A percentile compares a stretch with the other conserved stretches of the same genome.
These are phyloP conservation scores for Vigna unguiculata DNA, from an alignment of 306 rosid genomes.

Conservation along the genomic window DNA sequence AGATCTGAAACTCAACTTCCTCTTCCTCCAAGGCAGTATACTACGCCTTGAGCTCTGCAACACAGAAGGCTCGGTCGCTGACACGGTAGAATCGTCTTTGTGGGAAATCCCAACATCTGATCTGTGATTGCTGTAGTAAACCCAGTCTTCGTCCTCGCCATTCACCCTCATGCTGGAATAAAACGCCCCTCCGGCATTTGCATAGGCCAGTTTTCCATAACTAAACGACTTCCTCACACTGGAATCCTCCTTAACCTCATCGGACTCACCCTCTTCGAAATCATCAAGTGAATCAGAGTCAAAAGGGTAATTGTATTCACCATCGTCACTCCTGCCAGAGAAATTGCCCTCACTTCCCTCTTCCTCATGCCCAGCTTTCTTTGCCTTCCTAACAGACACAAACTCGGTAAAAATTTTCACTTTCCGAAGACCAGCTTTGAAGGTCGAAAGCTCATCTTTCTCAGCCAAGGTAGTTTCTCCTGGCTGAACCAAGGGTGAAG, in stretches of 20 bases:
- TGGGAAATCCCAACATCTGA: conserved; percentile 70
- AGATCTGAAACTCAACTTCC: conserved; percentile 97
- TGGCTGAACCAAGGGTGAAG: conserved; percentile 58
- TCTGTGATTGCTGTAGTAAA: conserved; percentile 85
- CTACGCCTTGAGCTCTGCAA: conserved; percentile 84
- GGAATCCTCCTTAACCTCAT: conserved; percentile 80
- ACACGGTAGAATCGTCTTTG: conserved; percentile 63
- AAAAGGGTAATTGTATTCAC: conserved; percentile 86
- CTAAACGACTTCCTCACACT: conserved; percentile 93
- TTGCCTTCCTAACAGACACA: conserved; percentile 75
- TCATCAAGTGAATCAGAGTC: conserved; percentile 95
- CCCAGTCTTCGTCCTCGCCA: conserved; percentile 80
- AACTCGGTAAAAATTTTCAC: conserved; percentile 86
- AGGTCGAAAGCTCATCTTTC: conserved; percentile 92
- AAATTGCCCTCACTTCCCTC: conserved; percentile 90
- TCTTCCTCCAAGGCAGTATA: conserved; percentile 95
- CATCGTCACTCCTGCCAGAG: conserved; percentile 91
- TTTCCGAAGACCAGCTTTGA: conserved; percentile 95
- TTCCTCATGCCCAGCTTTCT: conserved; percentile 77
- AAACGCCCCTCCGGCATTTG: conserved; percentile 88
- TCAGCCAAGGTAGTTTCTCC: conserved; percentile 67
- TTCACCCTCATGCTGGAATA: conserved; percentile 64
- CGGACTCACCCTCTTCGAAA: conserved; percentile 87
- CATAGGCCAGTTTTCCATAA: conserved; percentile 90
- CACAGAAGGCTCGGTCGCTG: conserved; percentile 64